A percentile compares a stretch with the other conserved stretches of the same genome.
Evolutionary conservation across 495 filamentous ascomycete species (phyloP).

Genomic region (Aspergillus avenaceus): DNA sequence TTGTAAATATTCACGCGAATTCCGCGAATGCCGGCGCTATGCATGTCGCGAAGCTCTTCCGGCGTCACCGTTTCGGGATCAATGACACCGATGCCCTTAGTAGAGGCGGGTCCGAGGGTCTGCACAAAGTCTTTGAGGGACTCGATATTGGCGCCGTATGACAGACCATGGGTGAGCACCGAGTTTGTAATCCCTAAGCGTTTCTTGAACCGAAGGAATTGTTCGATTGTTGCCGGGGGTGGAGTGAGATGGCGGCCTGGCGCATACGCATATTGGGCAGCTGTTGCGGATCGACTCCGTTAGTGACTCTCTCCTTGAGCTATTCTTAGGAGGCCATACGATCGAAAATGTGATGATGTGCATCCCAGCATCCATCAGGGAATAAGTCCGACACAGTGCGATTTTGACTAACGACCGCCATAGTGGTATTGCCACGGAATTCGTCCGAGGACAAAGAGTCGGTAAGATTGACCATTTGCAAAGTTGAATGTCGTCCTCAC

Average conservation of each 20-base stretch:
- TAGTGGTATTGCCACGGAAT: too few species aligned
- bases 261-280: conserved; percentile 16
- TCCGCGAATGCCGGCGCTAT: conserved; percentile 15
- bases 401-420: too few species aligned
- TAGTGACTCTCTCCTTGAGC: too few species aligned
- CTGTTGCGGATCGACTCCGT: conserved; percentile 1
- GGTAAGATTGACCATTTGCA: too few species aligned
- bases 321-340: too few species aligned
- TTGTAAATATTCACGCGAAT: conserved; percentile 25
- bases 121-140: conserved; percentile 19
- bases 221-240: conserved; percentile 17
- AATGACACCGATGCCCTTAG: conserved; percentile 21
- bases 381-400: too few species aligned
- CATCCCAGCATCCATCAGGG: conserved; percentile 26
- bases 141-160: conserved; percentile 18
- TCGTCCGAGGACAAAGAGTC: too few species aligned
- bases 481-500: too few species aligned
- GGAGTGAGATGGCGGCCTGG: conserved; percentile 22
- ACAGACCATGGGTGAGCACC: conserved; percentile 24
- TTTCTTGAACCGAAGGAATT: conserved; percentile 18
- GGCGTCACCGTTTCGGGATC: conserved; percentile 16
- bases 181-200: conserved; percentile 21
- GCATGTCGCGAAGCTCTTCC: conserved; percentile 14
- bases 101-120: conserved; percentile 9
- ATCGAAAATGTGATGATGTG: conserved; percentile 24